Conservation (phyloP, 1,284 basidiomycete species). For the Apiotrichum sp. region DNA sequence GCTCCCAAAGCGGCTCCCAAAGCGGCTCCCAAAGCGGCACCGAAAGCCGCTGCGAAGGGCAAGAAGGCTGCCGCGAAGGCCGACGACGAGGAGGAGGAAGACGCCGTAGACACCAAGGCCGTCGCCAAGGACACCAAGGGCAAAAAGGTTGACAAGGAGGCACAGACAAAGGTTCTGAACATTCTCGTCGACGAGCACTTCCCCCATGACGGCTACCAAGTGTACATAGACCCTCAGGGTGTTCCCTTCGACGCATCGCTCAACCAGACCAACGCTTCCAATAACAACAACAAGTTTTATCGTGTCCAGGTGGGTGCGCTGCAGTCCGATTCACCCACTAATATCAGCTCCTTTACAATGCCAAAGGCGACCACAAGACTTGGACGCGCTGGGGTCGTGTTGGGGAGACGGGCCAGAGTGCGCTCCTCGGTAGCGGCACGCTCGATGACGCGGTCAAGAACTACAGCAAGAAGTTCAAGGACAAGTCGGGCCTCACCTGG, state of each 20-base stretch:
- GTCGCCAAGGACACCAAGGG: neutral
- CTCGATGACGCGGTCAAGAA: conserved; percentile 3
- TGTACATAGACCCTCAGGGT: conserved; percentile 50
- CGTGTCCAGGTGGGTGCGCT: conserved; percentile 11
- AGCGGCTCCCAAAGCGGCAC: neutral
- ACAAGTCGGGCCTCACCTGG: conserved; percentile 18
- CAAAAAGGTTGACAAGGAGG: neutral
- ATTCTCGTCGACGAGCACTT: conserved; percentile 13
- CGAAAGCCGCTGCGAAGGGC: conserved; percentile 7
- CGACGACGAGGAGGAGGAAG: neutral
- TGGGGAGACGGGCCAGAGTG: conserved; percentile 13
- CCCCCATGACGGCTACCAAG: conserved; percentile 45
- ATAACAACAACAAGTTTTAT: conserved; percentile 59
- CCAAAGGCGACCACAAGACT: conserved; percentile 1
- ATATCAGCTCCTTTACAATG: conserved; percentile 7
- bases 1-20: conserved; percentile 1
- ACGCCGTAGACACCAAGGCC: neutral
- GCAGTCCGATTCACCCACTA: neutral
- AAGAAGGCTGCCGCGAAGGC: neutral
- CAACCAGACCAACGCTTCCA: conserved; percentile 60
- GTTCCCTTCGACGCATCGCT: conserved; percentile 62
- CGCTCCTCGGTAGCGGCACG: conserved; percentile 6
- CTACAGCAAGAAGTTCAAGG: conserved; percentile 20
- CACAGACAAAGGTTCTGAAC: neutral
- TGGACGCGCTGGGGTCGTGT: conserved; percentile 23